Conservation (phyloP, 805 yeast species). For the Candida fluviatilis region DNA sequence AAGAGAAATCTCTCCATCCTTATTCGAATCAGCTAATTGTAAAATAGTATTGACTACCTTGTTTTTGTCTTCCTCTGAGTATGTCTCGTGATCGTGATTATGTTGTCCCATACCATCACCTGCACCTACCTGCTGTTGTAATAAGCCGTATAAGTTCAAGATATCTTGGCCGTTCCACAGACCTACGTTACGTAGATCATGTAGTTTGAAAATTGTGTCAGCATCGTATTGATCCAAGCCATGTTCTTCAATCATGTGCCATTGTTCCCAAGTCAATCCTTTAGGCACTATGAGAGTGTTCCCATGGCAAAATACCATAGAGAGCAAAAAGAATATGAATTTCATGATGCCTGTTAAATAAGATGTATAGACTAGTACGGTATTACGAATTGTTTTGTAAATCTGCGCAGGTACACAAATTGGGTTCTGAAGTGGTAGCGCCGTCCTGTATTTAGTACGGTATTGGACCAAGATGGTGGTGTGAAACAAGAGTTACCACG, state of each 20-base stretch:
- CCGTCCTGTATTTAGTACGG: no score
- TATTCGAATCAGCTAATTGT: slow-evolving; percentile 57
- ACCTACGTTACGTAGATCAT: slow-evolving; percentile 64
- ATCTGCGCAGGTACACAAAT: no score
- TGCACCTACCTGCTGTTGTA: slow-evolving; percentile 72
- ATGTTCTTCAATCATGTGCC: slow-evolving; percentile 93
- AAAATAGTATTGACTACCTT: slow-evolving; percentile 55
- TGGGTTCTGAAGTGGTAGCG: no score
- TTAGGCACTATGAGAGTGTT: slow-evolving; percentile 31
- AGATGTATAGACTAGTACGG: no score
- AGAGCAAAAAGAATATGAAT: neutral
- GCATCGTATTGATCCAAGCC: slow-evolving; percentile 70
- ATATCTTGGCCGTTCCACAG: slow-evolving; percentile 59
- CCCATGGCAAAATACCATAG: slow-evolving; percentile 6
- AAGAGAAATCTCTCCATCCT: slow-evolving; percentile 62
- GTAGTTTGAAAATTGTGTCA: slow-evolving; percentile 71
- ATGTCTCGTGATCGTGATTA: slow-evolving; percentile 45
- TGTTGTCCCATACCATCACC: slow-evolving; percentile 89
- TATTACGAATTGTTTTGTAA: no score
- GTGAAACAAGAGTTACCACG: no score
- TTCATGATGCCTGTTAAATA: slow-evolving; percentile 1
- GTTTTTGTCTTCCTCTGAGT: slow-evolving; percentile 51
- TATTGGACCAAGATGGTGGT: no score
- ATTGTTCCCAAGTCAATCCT: slow-evolving; percentile 66
- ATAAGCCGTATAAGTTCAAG: slow-evolving; percentile 74